A percentile compares a stretch with the other conserved stretches of the same genome.
Evolutionary conservation across 345 rosid species (phyloP).

Genomic region (Anastatica hierochuntica): DNA sequence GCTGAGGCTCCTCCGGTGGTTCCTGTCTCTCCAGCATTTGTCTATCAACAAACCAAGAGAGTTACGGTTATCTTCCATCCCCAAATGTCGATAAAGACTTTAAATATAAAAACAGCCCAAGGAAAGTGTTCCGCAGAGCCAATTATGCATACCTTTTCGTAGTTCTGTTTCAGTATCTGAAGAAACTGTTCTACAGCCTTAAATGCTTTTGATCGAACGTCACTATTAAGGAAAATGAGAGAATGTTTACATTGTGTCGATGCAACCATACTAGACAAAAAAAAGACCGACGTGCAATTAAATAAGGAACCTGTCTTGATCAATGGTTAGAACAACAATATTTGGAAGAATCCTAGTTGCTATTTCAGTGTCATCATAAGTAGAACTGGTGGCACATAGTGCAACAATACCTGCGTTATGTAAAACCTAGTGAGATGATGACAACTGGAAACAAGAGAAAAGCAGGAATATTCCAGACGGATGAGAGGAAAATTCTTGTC

Average conservation of each 20-base stretch:
- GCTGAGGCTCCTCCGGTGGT: conserved; percentile 50
- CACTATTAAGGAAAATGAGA: conserved; percentile 44
- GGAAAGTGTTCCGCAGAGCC: neutral
- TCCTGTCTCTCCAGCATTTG: conserved; percentile 50
- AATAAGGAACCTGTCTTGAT: conserved; percentile 69
- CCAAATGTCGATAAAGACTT: neutral
- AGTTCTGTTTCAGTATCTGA: conserved; percentile 69
- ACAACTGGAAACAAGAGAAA: neutral
- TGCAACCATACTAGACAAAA: neutral
- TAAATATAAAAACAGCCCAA: neutral
- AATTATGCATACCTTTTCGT: conserved; percentile 55
- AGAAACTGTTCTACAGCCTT: conserved; percentile 90
- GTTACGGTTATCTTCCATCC: neutral
- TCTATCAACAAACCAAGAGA: conserved; percentile 25
- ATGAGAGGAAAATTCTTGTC: neutral
- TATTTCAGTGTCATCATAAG: conserved; percentile 75
- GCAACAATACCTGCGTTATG: conserved; percentile 78
- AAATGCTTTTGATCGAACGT: conserved; percentile 89
- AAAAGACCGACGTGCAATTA: neutral
- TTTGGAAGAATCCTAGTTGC: conserved; percentile 92
- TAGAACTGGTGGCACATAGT: conserved; percentile 86
- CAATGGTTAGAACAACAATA: conserved; percentile 78
- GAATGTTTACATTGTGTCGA: neutral
- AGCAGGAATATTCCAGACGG: conserved; percentile 4
- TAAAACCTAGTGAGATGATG: conserved; percentile 18